phyloP scores from a whole-genome alignment of 768 basidiomycete genomes.

The Cystofilobasidium ferigula region DNA sequence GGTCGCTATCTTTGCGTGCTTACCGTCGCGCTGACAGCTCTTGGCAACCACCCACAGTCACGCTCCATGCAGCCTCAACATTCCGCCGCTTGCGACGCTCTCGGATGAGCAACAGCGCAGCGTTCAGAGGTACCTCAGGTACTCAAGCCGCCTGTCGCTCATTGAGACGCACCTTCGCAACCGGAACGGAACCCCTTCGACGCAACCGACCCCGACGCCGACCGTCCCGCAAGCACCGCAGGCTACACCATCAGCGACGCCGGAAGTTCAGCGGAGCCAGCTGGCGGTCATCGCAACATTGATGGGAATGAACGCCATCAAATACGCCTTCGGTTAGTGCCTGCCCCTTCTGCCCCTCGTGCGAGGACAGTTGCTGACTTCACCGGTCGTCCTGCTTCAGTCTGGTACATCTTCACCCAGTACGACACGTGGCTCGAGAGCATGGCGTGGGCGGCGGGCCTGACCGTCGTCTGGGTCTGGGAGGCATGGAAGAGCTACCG shows the following conservation, averaged over 20 bases:
- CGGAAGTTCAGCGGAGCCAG: neutral
- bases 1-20: too few species aligned
- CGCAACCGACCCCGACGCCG: conserved; percentile 1
- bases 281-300: neutral
- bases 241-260: neutral
- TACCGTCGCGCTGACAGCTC: too few species aligned
- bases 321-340: conserved; percentile 6
- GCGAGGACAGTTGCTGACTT: too few species aligned
- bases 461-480: conserved; percentile 11
- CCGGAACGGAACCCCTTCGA: neutral
- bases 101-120: neutral
- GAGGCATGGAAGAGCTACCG: conserved; percentile 7
- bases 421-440: neutral
- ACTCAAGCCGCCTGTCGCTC: conserved; percentile 13
- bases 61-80: too few species aligned
- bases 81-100: neutral
- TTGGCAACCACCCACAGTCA: too few species aligned
- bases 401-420: conserved; percentile 23
- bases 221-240: neutral
- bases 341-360: neutral
- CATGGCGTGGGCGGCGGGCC: conserved; percentile 4
- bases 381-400: neutral
- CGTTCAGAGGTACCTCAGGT: conserved; percentile 22
- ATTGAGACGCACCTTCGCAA: conserved; percentile 1
- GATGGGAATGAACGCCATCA: conserved; percentile 14